phyloP scores from a whole-genome alignment of 768 basidiomycete genomes.

The Lactarius quietus region DNA sequence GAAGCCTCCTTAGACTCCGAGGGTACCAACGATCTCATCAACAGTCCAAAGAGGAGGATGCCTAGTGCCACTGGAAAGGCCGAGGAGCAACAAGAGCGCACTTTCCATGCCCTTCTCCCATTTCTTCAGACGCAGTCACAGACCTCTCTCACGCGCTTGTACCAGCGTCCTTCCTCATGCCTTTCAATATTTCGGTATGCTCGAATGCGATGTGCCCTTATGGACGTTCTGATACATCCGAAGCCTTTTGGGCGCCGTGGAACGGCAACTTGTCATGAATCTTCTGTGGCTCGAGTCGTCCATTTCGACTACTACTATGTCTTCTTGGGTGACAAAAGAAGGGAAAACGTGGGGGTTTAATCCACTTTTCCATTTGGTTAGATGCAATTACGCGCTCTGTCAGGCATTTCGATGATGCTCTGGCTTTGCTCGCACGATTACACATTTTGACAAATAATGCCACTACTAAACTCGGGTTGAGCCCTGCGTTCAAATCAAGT shows the following conservation, averaged over 20 bases:
- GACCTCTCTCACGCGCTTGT: constrained; percentile 71
- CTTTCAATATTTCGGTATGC: constrained; percentile 82
- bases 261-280: constrained; percentile 85
- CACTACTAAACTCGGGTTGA: constrained; percentile 61
- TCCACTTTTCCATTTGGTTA: constrained; percentile 13
- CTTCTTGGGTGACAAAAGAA: constrained; percentile 72
- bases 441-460: constrained; percentile 62
- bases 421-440: constrained; percentile 58
- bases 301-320: constrained; percentile 63
- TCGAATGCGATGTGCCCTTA: neutral
- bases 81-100: constrained; percentile 10
- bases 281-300: constrained; percentile 83
- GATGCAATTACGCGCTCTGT: neutral
- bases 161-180: constrained; percentile 83
- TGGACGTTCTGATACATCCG: neutral
- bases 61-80: constrained; percentile 16
- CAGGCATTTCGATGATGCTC: constrained; percentile 70
- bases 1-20: constrained; percentile 8
- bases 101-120: constrained; percentile 61
- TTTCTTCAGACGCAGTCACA: constrained; percentile 82
- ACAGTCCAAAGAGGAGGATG: constrained; percentile 8
- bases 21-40: neutral
- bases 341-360: constrained; percentile 54
- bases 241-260: constrained; percentile 73
- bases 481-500: constrained; percentile 70